A percentile compares a stretch with the other conserved stretches of the same genome.
phyloP scores from a whole-genome alignment of 805 yeast species.

The Yamadazyma insecticola region DNA sequence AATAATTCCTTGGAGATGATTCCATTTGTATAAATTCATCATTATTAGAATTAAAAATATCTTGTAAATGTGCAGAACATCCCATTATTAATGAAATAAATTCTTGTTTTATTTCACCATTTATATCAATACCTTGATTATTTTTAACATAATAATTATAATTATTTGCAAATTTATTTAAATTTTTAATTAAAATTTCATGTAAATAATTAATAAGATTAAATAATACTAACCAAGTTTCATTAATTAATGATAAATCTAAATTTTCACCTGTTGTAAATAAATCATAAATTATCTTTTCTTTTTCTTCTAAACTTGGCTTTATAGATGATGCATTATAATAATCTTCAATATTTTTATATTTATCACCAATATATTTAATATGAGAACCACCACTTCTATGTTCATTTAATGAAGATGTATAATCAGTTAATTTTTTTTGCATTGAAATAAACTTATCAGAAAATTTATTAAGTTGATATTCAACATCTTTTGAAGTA shows the following conservation, averaged over 20 bases:
- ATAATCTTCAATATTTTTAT: slow-evolving; percentile 30
- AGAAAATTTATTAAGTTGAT: slow-evolving; percentile 33
- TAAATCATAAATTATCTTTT: slow-evolving; percentile 22
- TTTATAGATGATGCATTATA: slow-evolving; percentile 24
- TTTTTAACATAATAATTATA: slow-evolving; percentile 28
- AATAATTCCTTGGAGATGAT: slow-evolving; percentile 30
- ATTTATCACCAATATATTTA: slow-evolving; percentile 35
- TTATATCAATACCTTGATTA: slow-evolving; percentile 23
- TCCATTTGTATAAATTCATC: slow-evolving; percentile 28
- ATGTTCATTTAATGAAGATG: slow-evolving; percentile 24
- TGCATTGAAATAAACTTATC: slow-evolving; percentile 34
- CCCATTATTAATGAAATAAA: slow-evolving; percentile 23
- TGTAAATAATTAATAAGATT: slow-evolving; percentile 32
- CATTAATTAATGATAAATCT: slow-evolving; percentile 38
- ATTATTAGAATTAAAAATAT: slow-evolving; percentile 25
- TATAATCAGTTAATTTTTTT: slow-evolving; percentile 30
- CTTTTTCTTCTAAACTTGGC: slow-evolving; percentile 22
- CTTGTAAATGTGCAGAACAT: slow-evolving; percentile 20
- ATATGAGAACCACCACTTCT: slow-evolving; percentile 34
- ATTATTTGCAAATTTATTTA: slow-evolving; percentile 33
- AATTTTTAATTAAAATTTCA: slow-evolving; percentile 23
- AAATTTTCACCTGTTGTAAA: slow-evolving; percentile 36
- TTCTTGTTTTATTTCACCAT: slow-evolving; percentile 22
- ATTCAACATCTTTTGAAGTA: slow-evolving; percentile 28
- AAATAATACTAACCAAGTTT: slow-evolving; percentile 38